Evolutionary conservation across 345 rosid genomes (phyloP).

Genomic region (Salix arbutifolia): DNA sequence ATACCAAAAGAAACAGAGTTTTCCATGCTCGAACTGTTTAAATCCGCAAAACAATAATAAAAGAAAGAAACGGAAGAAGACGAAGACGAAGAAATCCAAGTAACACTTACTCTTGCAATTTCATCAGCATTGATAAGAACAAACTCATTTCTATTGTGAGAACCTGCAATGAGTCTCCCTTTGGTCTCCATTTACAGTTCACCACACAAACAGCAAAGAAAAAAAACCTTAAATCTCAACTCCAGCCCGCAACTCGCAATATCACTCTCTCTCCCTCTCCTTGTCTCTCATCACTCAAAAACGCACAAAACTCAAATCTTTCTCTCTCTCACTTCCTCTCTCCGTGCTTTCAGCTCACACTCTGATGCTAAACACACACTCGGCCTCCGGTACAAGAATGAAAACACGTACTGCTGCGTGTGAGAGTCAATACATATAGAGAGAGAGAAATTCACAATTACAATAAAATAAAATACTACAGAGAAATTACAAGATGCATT

Average conservation of each 20-base stretch:
- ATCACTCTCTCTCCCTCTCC: not conserved
- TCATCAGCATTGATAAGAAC: slow-evolving; percentile 80
- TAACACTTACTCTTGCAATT: slow-evolving; percentile 51
- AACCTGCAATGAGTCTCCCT: slow-evolving; percentile 85
- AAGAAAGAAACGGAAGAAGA: not conserved
- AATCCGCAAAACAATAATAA: not conserved
- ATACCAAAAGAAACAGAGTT: not conserved
- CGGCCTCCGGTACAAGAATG: slow-evolving; percentile 13
- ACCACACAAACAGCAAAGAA: not conserved
- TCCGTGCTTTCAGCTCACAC: not conserved
- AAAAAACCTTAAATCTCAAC: slow-evolving; percentile 5
- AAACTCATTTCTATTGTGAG: slow-evolving; percentile 88
- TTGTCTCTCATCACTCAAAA: slow-evolving; percentile 19
- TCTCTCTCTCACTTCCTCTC: slow-evolving; percentile 2
- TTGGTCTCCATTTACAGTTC: slow-evolving; percentile 50
- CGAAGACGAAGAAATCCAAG: not conserved
- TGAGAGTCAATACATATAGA: not conserved
- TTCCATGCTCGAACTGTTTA: not conserved
- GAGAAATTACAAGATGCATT: not conserved
- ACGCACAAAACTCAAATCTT: slow-evolving; percentile 15
- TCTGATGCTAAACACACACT: not conserved
- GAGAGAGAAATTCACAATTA: slow-evolving; percentile 3
- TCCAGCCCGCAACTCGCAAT: slow-evolving; percentile 6
- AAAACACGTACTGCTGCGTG: not conserved
- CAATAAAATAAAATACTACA: not conserved